These are phyloP conservation scores for Ceratocystis ficicola DNA, from an alignment of 2,329 filamentous ascomycete genomes.

Conservation along the genomic window DNA sequence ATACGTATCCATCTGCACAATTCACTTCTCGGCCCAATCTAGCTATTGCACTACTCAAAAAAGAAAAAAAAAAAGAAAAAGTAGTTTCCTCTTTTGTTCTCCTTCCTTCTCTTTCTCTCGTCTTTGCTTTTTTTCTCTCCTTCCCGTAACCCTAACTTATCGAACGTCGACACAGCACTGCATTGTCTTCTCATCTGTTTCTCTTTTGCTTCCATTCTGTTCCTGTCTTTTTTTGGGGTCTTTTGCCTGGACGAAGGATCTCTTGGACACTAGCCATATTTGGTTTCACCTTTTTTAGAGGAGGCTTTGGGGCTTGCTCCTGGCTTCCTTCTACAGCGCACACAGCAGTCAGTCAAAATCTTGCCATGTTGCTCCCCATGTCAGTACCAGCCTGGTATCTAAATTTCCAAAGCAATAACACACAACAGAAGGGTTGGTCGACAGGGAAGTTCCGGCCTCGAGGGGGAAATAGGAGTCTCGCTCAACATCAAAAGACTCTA, in stretches of 20 bases:
- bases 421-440: no score
- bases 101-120: not conserved
- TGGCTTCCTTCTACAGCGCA: not conserved
- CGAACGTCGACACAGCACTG: not conserved
- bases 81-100: not conserved
- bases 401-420: no score
- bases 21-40: not conserved
- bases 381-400: no score
- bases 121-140: not conserved
- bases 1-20: not conserved
- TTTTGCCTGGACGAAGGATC: conserved; percentile 7
- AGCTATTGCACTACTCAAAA: not conserved
- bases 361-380: no score
- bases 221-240: not conserved
- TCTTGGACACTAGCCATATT: not conserved
- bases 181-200: not conserved
- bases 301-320: not conserved
- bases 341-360: not conserved
- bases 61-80: not conserved
- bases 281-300: not conserved
- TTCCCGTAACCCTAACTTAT: no score
- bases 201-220: not conserved
- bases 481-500: no score
- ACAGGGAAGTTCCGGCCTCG: no score
- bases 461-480: no score